These are phyloP conservation scores for Glycine tomentella DNA, from an alignment of 306 rosid species.

Conservation along the genomic window DNA sequence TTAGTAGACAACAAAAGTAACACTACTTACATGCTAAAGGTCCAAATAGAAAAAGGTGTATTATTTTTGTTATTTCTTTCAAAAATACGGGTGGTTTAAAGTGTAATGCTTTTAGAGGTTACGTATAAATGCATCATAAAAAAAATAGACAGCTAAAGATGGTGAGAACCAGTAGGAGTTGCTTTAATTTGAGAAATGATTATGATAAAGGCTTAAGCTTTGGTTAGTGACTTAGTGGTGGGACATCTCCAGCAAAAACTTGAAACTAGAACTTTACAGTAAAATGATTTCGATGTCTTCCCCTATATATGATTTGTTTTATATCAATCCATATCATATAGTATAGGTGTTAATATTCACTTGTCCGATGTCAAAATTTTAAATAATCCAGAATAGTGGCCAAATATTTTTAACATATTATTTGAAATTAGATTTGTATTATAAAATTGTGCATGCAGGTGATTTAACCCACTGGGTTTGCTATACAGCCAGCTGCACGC, in stretches of 20 bases:
- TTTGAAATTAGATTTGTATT: not conserved
- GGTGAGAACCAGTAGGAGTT: conserved; percentile 25
- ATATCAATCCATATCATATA: not conserved
- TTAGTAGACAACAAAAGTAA: not conserved
- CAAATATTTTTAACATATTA: not conserved
- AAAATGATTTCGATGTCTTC: conserved; percentile 46
- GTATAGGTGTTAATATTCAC: not conserved
- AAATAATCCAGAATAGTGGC: not conserved
- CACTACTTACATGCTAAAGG: not conserved
- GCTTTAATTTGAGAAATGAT: conserved; percentile 31
- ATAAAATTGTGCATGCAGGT: not conserved
- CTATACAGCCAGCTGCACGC: too few species aligned
- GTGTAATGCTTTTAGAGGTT: conserved; percentile 40
- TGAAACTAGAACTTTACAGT: conserved; percentile 13
- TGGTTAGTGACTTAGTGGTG: conserved; percentile 57
- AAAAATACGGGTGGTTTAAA: conserved; percentile 30
- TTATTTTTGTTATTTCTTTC: not conserved
- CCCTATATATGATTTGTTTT: not conserved
- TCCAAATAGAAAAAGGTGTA: not conserved
- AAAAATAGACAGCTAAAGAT: conserved; percentile 18
- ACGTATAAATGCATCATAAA: conserved; percentile 25
- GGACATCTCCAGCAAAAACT: conserved; percentile 51
- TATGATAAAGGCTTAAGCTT: conserved; percentile 47
- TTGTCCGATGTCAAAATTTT: too few species aligned
- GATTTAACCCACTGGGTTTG: too few species aligned